Base-by-base conservation (phyloP, 2,329 filamentous ascomycete species). In the Pseudogymnoascus sp. region DNA sequence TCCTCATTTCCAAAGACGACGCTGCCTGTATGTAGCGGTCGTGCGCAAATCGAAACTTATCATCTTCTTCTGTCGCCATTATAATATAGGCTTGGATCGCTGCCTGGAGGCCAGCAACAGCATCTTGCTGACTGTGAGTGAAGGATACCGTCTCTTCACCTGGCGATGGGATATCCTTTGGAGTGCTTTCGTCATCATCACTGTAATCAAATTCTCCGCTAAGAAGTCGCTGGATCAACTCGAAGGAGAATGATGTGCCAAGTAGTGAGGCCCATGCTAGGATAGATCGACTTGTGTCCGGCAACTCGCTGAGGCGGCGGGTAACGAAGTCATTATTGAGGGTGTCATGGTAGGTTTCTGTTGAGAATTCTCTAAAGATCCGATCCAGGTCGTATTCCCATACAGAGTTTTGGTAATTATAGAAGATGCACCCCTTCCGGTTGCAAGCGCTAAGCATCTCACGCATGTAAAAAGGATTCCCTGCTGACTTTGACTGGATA, bases 361-460 rank as follows among this genome's bases (percentile, higher is more conserved):
- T 86, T 69, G 89, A 84, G 70, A 97, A 96, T 67, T 96, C 87
- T 56, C 88, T 86, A 71, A 96, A 96, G 1, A 97, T 85, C 67
- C 84, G 86, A 74, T 97, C 92, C 10, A 97, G 77, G 71, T 96
- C 89, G 72, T 88, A 97, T 50, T 88, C 82, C 93, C 93, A 97
- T 53, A 83, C 82, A 56, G 86, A 90, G 67, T 88, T 85, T 68
- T 86, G 86, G 81, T 95, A 96, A 66, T 92, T 91, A 74, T 96
- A 97, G 84, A 87, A 96, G 60, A 97, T 89, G 73, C 90, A 96
- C 68, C 88, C 88, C 72, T 91, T 95, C 42, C 90, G 86, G 73
- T 96, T 87, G 72, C 91, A 96, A 2, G 89, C 88, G 71, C 90
- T 90, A 4, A 97, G 82, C 83, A 97, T 96, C 75, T 96, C 91